Conservation (phyloP, 2,329 filamentous ascomycete genomes). For the Fusarium protoensiforme region DNA sequence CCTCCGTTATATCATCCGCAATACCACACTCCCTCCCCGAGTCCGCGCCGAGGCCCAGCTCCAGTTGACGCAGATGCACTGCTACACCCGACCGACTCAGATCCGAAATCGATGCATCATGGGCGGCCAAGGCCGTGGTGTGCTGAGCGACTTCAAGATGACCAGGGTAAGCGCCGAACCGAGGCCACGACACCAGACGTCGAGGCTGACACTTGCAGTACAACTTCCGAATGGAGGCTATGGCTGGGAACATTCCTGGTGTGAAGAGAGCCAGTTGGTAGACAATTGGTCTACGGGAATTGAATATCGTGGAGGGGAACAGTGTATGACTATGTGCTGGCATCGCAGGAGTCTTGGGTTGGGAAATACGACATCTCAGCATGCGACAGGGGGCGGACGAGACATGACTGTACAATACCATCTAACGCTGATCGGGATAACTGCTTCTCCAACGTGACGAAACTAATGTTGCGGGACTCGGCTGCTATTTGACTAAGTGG, state of each 20-base stretch:
- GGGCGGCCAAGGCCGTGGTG: constrained; percentile 88
- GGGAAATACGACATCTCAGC: background rate
- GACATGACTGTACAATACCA: constrained; percentile 42
- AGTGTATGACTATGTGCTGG: constrained; percentile 39
- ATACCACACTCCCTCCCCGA: constrained; percentile 84
- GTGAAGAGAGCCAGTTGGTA: constrained; percentile 99
- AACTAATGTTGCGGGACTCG: background rate
- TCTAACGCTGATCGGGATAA: constrained; percentile 9
- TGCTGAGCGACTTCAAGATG: constrained; percentile 94
- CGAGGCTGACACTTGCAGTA: constrained; percentile 68
- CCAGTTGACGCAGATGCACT: constrained; percentile 93
- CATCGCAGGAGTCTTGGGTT: background rate
- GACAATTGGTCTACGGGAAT: constrained; percentile 10
- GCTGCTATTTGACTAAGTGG: background rate
- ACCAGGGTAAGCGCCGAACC: constrained; percentile 75
- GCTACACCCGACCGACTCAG: constrained; percentile 92
- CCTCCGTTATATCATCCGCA: constrained; percentile 91
- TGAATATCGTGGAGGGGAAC: background rate
- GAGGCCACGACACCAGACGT: background rate
- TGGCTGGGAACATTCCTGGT: constrained; percentile 86
- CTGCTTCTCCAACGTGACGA: background rate
- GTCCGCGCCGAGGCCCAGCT: constrained; percentile 92
- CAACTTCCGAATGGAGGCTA: constrained; percentile 90
- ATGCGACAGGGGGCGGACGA: constrained; percentile 13
- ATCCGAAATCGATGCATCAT: constrained; percentile 94